phyloP scores from a whole-genome alignment of 805 yeast genomes.

The Barnettozyma pratensis region DNA sequence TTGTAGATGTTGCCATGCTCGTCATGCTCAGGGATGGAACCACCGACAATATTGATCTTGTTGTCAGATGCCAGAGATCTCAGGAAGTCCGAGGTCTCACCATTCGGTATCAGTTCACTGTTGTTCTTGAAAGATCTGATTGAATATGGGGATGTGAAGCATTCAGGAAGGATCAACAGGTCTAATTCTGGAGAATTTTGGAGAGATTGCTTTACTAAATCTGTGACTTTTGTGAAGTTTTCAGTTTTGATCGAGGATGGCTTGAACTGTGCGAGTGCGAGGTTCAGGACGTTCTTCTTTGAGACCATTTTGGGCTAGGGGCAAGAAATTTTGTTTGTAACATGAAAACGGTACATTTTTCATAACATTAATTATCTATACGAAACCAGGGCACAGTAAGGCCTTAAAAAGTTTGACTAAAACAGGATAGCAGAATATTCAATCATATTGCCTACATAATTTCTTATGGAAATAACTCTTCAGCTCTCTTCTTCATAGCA shows the following conservation, averaged over 20 bases:
- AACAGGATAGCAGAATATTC: not conserved
- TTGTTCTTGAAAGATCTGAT: constrained; percentile 80
- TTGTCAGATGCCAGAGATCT: constrained; percentile 62
- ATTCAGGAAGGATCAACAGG: constrained; percentile 85
- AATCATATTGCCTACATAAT: too few species aligned
- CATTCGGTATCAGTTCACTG: constrained; percentile 74
- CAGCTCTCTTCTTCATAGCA: constrained; percentile 4
- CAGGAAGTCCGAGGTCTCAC: constrained; percentile 59
- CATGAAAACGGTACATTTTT: too few species aligned
- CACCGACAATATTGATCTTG: constrained; percentile 71
- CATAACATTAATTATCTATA: too few species aligned
- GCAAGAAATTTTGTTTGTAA: not conserved
- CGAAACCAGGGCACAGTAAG: too few species aligned
- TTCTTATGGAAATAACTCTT: not conserved
- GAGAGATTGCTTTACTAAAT: constrained; percentile 56
- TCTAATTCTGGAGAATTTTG: constrained; percentile 53
- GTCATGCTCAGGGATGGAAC: constrained; percentile 78
- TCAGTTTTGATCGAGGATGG: constrained; percentile 63
- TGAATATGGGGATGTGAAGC: constrained; percentile 92
- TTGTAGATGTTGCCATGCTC: constrained; percentile 51
- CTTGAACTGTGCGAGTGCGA: constrained; percentile 83
- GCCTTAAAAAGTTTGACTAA: too few species aligned
- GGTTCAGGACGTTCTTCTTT: constrained; percentile 35
- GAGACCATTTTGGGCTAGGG: not conserved
- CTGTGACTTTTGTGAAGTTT: constrained; percentile 61